Evolutionary conservation across 352 stramenopile genomes (phyloP).

Genomic region (Phytophthora capsici): DNA sequence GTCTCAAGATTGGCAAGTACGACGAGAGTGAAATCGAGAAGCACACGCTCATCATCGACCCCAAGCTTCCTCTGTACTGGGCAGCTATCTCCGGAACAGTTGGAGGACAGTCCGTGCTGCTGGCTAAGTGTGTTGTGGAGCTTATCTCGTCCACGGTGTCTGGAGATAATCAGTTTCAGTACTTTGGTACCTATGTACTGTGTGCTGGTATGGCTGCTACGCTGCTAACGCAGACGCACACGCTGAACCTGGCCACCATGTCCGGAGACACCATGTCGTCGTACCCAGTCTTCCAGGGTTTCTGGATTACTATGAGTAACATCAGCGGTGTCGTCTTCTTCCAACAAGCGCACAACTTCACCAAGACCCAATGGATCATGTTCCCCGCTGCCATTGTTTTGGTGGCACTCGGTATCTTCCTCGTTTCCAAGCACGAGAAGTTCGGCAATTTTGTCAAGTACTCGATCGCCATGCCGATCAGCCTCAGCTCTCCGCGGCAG

Average conservation of each 20-base stretch:
- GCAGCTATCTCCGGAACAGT: conserved; percentile 86
- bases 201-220: conserved; percentile 75
- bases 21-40: conserved; percentile 80
- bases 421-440: conserved; percentile 90
- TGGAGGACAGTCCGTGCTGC: conserved; percentile 81
- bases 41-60: conserved; percentile 86
- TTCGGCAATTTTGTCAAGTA: conserved; percentile 91
- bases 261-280: conserved; percentile 85
- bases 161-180: conserved; percentile 88
- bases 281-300: conserved; percentile 88
- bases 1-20: conserved; percentile 64
- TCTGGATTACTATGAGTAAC: conserved; percentile 91
- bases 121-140: conserved; percentile 87
- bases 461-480: conserved; percentile 89
- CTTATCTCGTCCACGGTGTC: conserved; percentile 84
- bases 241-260: conserved; percentile 88
- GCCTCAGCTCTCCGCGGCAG: conserved; percentile 81
- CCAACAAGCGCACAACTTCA: conserved; percentile 87
- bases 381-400: conserved; percentile 77
- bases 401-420: conserved; percentile 78
- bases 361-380: conserved; percentile 81
- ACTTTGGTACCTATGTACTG: conserved; percentile 86
- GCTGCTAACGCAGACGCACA: conserved; percentile 86
- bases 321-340: conserved; percentile 90
- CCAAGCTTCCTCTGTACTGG: conserved; percentile 88